These are phyloP conservation scores for Kalanchoe fedtschenkoi DNA, from an alignment of 164 flowering plant species.

Conservation along the genomic window DNA sequence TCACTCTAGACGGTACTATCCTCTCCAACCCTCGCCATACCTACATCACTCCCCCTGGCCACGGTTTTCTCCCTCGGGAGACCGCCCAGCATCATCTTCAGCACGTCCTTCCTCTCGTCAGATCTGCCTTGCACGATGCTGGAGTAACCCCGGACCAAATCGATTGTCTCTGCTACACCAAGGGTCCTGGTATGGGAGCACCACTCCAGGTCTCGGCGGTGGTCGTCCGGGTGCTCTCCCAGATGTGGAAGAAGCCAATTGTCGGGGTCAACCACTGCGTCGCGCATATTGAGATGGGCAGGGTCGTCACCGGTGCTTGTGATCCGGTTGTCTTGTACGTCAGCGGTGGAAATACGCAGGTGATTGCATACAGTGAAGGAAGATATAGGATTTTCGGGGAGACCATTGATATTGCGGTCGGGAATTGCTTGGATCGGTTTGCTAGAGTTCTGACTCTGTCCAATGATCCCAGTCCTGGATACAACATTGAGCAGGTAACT, in stretches of 20 bases:
- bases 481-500: constrained; percentile 91
- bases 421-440: constrained; percentile 92
- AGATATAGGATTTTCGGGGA: constrained; percentile 87
- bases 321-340: constrained; percentile 96
- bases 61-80: constrained; percentile 91
- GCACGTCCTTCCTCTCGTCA: constrained; percentile 75
- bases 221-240: constrained; percentile 71
- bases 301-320: constrained; percentile 82
- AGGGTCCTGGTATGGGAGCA: constrained; percentile 99
- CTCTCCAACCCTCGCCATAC: constrained; percentile 91
- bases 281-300: constrained; percentile 97
- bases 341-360: constrained; percentile 97
- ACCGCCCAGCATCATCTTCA: constrained; percentile 90
- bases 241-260: constrained; percentile 84
- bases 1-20: constrained; percentile 80
- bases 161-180: constrained; percentile 93
- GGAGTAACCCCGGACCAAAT: constrained; percentile 44
- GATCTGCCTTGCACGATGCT: constrained; percentile 53
- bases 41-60: constrained; percentile 95
- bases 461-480: constrained; percentile 95
- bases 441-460: constrained; percentile 78
- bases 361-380: constrained; percentile 91
- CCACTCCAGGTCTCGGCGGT: constrained; percentile 79
- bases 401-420: constrained; percentile 97
- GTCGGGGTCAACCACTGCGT: constrained; percentile 94